Evolutionary conservation across 192 early-diverging fungal genomes (phyloP).

Genomic region (Allomyces arbusculus): DNA sequence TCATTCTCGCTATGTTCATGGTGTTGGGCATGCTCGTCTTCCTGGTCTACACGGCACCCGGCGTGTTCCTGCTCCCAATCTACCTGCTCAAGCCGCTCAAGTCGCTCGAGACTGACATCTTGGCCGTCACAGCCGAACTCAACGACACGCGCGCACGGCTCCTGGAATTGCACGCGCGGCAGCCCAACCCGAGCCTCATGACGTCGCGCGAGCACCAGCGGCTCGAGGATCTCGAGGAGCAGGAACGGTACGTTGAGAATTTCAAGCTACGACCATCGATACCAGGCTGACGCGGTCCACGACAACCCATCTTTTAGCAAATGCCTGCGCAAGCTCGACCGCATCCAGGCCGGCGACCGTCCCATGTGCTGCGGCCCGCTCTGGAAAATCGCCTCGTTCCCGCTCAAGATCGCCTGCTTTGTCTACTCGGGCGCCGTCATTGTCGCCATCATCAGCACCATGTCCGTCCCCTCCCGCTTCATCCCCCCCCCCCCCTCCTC

Average conservation of each 20-base stretch:
- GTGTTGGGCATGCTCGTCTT: constrained; percentile 28
- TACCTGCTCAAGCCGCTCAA: background rate
- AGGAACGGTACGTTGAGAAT: background rate
- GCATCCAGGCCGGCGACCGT: no score
- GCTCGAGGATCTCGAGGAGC: background rate
- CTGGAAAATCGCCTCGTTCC: no score
- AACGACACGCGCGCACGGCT: background rate
- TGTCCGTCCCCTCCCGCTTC: background rate
- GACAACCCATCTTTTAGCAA: no score
- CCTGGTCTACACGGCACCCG: constrained; percentile 22
- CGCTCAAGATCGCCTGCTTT: no score
- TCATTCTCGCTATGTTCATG: constrained; percentile 22
- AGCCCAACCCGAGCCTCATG: background rate
- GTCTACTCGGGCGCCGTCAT: no score
- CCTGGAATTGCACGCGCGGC: background rate
- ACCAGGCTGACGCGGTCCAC: no score
- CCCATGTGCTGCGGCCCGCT: no score
- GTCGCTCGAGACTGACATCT: background rate
- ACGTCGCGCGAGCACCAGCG: background rate
- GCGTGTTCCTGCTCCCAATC: background rate
- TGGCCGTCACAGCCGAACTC: background rate
- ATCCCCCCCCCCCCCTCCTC: no score
- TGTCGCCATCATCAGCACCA: background rate
- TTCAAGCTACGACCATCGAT: no score
- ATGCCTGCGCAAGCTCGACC: no score